phyloP scores from a whole-genome alignment of 1,284 basidiomycete genomes.

The Heterobasidion annosum region DNA sequence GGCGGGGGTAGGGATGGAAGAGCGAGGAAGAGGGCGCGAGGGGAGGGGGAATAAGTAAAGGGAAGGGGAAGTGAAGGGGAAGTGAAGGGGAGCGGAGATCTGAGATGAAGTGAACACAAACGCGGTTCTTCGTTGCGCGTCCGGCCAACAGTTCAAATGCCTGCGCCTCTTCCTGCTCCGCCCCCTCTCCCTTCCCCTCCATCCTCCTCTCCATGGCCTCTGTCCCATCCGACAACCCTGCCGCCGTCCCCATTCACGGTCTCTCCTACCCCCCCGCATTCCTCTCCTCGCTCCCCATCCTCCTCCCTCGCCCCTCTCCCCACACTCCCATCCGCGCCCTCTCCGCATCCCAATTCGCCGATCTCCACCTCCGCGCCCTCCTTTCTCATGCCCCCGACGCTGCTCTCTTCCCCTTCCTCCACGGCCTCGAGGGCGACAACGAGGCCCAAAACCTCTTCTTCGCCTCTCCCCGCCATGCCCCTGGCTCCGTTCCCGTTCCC shows the following conservation, averaged over 20 bases:
- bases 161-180: no score
- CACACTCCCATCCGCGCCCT: conserved; percentile 41
- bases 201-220: no score
- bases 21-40: no score
- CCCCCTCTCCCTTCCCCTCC: no score
- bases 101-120: no score
- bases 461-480: conserved; percentile 24
- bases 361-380: conserved; percentile 54
- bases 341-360: conserved; percentile 44
- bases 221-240: no score
- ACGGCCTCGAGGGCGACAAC: conserved; percentile 76
- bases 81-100: no score
- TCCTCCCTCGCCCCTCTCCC: conserved; percentile 27
- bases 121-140: no score
- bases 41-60: no score
- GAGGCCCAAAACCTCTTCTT: conserved; percentile 74
- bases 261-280: conserved; percentile 31
- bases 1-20: no score
- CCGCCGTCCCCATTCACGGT: conserved; percentile 21
- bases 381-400: conserved; percentile 65
- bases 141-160: no score
- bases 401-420: conserved; percentile 76
- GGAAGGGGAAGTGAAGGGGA: no score
- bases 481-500: conserved; percentile 15
- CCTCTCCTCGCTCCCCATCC: conserved; percentile 28